A percentile compares a stretch with the other conserved stretches of the same genome.
phyloP scores from a whole-genome alignment of 2,329 filamentous ascomycete species.

The Xylaria sp. region DNA sequence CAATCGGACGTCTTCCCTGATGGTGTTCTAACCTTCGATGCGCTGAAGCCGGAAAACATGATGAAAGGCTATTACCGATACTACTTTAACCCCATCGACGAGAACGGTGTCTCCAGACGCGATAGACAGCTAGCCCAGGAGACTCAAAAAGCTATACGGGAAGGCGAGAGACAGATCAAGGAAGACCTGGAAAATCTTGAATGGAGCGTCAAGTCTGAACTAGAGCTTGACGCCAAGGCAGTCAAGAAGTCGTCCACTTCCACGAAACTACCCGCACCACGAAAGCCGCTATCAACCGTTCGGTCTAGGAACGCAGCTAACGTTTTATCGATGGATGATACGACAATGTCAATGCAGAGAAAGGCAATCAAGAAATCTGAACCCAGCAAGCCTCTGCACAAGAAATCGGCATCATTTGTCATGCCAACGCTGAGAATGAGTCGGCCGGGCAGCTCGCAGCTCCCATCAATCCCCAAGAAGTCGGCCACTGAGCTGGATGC shows the following conservation, averaged over 20 bases:
- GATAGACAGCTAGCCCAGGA: conserved; percentile 69
- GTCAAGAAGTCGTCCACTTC: conserved; percentile 39
- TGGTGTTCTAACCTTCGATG: conserved; percentile 65
- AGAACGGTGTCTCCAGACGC: conserved; percentile 70
- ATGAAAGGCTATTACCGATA: conserved; percentile 70
- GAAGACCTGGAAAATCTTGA: conserved; percentile 71
- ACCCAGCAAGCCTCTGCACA: conserved; percentile 39
- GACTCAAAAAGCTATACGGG: conserved; percentile 61
- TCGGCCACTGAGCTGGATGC: conserved; percentile 69
- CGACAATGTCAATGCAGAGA: conserved; percentile 47
- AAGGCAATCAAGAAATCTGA: conserved; percentile 45
- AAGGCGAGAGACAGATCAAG: conserved; percentile 73
- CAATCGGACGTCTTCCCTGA: conserved; percentile 75
- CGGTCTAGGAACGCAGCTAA: conserved; percentile 65
- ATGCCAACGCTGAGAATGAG: conserved; percentile 49
- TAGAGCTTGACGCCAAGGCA: conserved; percentile 53
- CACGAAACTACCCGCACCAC: conserved; percentile 30
- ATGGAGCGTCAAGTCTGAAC: conserved; percentile 68
- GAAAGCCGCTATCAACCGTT: conserved; percentile 60
- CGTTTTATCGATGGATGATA: conserved; percentile 59
- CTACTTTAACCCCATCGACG: conserved; percentile 72
- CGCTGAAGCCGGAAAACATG: conserved; percentile 67
- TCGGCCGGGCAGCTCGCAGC: conserved; percentile 49
- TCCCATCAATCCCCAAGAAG: conserved; percentile 56
- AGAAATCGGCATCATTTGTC: conserved; percentile 42